Conservation (phyloP, 768 basidiomycete species). For the Podaxis rugospora region DNA sequence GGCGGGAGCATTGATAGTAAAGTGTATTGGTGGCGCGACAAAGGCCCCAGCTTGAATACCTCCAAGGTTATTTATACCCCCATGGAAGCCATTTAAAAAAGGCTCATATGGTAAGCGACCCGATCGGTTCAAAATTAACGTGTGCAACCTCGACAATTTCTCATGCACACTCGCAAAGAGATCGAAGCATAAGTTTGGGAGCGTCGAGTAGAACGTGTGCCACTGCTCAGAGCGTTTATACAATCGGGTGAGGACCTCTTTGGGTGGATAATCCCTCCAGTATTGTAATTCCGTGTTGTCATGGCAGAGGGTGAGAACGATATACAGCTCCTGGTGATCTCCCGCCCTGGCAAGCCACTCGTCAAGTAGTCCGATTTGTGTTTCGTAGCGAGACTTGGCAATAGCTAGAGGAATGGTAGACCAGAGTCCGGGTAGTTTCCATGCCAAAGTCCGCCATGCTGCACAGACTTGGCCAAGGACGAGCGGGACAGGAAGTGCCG, state of each 20-base stretch:
- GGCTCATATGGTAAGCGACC: constrained; percentile 1
- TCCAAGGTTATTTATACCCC: neutral
- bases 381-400: neutral
- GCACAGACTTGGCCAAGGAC: constrained; percentile 8
- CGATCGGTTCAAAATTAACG: constrained; percentile 3
- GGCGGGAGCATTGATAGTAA: neutral
- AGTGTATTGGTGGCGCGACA: neutral
- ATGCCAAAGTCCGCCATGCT: constrained; percentile 5
- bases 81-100: neutral
- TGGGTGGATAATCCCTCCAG: constrained; percentile 7
- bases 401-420: constrained; percentile 7
- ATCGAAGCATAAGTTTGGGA: constrained; percentile 9
- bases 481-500: constrained; percentile 1
- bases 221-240: constrained; percentile 6
- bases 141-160: constrained; percentile 1
- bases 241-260: neutral
- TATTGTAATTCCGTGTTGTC: constrained; percentile 4
- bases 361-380: constrained; percentile 1
- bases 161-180: constrained; percentile 5
- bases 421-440: constrained; percentile 4
- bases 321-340: constrained; percentile 1
- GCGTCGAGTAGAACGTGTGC: constrained; percentile 10
- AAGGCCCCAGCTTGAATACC: neutral
- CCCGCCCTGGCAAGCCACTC: constrained; percentile 6
- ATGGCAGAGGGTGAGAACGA: constrained; percentile 2